These are phyloP conservation scores for Salvia hispanica DNA, from an alignment of 257 asterid species.

Conservation along the genomic window DNA sequence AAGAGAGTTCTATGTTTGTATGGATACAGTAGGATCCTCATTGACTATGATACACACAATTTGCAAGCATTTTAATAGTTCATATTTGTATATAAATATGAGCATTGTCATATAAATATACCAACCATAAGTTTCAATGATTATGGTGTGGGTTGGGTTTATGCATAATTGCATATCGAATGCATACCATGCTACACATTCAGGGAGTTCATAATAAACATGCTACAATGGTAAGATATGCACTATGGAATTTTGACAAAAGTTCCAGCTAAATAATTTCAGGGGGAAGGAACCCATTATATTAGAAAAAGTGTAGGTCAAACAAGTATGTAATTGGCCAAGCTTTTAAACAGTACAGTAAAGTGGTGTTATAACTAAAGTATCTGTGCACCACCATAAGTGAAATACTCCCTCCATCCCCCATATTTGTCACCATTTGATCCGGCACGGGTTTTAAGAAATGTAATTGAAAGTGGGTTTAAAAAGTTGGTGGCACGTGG, in stretches of 20 bases:
- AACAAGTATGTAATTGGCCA: not conserved
- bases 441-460: too few relatives aligned
- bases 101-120: not conserved
- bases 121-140: too few relatives aligned
- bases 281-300: not conserved
- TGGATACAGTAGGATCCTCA: too few relatives aligned
- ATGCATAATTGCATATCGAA: too few relatives aligned
- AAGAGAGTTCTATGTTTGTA: too few relatives aligned
- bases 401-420: too few relatives aligned
- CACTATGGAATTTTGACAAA: not conserved
- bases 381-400: not conserved
- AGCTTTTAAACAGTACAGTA: not conserved
- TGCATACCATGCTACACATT: slow-evolving; percentile 17
- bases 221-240: not conserved
- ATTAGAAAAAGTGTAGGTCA: not conserved
- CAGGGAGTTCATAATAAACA: slow-evolving; percentile 1
- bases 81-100: not conserved
- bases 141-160: not conserved
- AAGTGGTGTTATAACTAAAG: not conserved
- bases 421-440: too few relatives aligned
- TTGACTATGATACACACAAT: too few relatives aligned
- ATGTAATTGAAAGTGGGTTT: too few relatives aligned
- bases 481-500: too few relatives aligned
- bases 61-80: too few relatives aligned
- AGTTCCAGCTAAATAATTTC: slow-evolving; percentile 12